These are phyloP conservation scores for Hirschfeldia incana DNA, from an alignment of 345 rosid species.

Conservation along the genomic window DNA sequence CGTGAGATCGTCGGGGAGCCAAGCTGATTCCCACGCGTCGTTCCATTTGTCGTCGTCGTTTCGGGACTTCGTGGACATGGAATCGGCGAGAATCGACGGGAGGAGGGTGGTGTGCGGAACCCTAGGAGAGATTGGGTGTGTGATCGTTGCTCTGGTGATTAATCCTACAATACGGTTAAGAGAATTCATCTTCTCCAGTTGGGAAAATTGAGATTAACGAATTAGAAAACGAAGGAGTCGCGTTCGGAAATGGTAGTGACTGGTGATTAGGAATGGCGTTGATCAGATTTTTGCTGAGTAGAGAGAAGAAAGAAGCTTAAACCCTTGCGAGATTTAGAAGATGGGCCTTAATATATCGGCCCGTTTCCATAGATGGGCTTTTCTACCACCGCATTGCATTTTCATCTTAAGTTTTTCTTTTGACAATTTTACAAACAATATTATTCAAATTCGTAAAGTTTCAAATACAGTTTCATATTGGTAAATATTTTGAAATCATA, in stretches of 20 bases:
- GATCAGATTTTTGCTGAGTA: not conserved
- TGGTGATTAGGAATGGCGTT: no score
- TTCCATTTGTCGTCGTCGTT: slow-evolving; percentile 80
- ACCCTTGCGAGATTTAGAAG: not conserved
- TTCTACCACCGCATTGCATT: no score
- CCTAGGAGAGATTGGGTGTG: not conserved
- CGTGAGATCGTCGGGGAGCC: slow-evolving; percentile 76
- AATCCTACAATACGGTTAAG: slow-evolving; percentile 34
- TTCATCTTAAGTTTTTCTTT: no score
- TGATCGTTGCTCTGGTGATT: slow-evolving; percentile 23
- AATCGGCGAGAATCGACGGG: slow-evolving; percentile 10
- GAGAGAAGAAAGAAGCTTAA: not conserved
- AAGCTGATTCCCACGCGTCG: slow-evolving; percentile 91
- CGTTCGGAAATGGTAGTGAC: no score
- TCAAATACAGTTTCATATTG: no score
- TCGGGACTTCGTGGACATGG: slow-evolving; percentile 42
- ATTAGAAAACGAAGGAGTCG: not conserved
- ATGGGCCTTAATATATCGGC: not conserved
- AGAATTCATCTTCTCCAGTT: slow-evolving; percentile 35
- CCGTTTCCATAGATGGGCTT: not conserved
- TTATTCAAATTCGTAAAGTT: no score
- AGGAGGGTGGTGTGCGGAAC: slow-evolving; percentile 19
- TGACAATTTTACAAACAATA: no score
- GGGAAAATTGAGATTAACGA: not conserved
- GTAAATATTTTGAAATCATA: no score